A percentile compares a stretch with the other conserved stretches of the same genome.
phyloP scores from a whole-genome alignment of 1,284 basidiomycete genomes.

The Ustilago trichophora region DNA sequence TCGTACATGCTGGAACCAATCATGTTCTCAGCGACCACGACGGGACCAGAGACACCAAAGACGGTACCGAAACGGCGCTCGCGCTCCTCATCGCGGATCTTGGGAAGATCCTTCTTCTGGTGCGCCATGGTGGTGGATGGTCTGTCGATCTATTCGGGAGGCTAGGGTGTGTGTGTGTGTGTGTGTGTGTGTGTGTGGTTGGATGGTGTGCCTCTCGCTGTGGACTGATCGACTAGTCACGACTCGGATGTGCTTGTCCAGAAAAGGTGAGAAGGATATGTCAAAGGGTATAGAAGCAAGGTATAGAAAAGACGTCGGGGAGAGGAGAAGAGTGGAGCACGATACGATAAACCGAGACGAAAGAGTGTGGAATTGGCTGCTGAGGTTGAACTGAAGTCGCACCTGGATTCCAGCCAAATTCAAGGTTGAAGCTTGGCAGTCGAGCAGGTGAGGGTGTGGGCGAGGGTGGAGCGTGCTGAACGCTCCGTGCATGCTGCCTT shows the following conservation, averaged over 20 bases:
- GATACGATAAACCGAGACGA: no score
- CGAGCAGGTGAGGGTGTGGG: not conserved
- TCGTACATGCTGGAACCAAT: slow-evolving; percentile 66
- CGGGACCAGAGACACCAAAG: slow-evolving; percentile 66
- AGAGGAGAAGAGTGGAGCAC: slow-evolving; percentile 1
- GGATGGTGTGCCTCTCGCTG: not conserved
- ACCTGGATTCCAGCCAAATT: not conserved
- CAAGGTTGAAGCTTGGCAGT: slow-evolving; percentile 12
- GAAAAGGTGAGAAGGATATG: not conserved
- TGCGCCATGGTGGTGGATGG: slow-evolving; percentile 51
- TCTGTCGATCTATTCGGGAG: slow-evolving; percentile 13
- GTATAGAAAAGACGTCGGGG: not conserved
- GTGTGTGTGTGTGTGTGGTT: no score
- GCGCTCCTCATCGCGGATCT: slow-evolving; percentile 65
- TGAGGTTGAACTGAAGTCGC: slow-evolving; percentile 1
- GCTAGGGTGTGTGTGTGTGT: not conserved
- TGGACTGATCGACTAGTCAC: not conserved
- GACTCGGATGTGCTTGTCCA: not conserved
- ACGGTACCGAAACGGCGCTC: slow-evolving; percentile 59
- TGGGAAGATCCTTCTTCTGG: slow-evolving; percentile 63
- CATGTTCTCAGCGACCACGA: slow-evolving; percentile 66
- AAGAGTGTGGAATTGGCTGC: no score
- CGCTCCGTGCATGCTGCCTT: slow-evolving; percentile 3
- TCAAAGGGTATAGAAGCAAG: slow-evolving; percentile 10
- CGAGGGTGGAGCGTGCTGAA: slow-evolving; percentile 3